Conservation (phyloP, 2,329 filamentous ascomycete genomes). For the Biscogniauxia mediterranea region DNA sequence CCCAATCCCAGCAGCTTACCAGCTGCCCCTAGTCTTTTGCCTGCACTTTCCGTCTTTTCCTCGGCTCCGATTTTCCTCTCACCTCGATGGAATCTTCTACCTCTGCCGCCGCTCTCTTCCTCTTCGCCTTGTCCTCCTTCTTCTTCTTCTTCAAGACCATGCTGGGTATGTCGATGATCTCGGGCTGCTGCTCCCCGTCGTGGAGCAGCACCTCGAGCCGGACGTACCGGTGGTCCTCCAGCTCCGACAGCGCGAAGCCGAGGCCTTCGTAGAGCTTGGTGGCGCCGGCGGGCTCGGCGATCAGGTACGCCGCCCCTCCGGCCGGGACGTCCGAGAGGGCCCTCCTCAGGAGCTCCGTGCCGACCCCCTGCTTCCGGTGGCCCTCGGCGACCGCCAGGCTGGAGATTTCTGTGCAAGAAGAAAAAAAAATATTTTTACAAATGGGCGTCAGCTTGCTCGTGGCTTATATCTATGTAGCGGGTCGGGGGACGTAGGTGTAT, state of each 20-base stretch:
- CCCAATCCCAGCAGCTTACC: no score
- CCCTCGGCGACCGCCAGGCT: not conserved
- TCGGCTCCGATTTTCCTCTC: no score
- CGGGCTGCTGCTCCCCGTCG: not conserved
- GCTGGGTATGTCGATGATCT: not conserved
- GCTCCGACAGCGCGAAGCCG: not conserved
- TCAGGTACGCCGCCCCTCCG: not conserved
- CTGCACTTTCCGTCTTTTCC: no score
- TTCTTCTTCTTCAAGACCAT: no score
- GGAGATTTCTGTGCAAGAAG: not conserved
- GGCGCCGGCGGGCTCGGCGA: not conserved
- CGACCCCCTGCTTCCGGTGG: not conserved
- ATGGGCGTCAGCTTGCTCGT: no score
- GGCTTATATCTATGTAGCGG: no score
- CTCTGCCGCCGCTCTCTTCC: no score
- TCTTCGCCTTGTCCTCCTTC: no score
- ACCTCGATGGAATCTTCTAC: no score
- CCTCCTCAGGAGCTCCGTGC: not conserved
- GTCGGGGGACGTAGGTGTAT: no score
- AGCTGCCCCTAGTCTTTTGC: no score
- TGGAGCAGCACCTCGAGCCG: not conserved
- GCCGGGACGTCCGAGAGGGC: not conserved
- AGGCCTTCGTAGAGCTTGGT: not conserved
- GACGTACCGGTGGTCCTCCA: not conserved
- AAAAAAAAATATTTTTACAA: not conserved